Conservation (phyloP, 345 rosid genomes). For the Ceriops decandra region DNA sequence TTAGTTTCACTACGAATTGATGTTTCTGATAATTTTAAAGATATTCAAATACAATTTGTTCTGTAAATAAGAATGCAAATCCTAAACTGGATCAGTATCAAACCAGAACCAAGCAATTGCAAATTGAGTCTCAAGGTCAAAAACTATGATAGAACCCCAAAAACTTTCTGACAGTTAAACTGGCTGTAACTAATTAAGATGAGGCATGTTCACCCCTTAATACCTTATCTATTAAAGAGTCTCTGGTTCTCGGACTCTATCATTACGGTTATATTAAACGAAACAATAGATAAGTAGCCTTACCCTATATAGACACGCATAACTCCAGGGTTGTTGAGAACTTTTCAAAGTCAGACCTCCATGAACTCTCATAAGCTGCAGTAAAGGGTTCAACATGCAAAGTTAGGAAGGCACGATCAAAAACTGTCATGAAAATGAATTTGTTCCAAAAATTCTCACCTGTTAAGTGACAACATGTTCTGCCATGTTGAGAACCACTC, state of each 20-base stretch:
- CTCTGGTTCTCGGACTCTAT: neutral
- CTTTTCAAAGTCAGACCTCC: slow-evolving; percentile 98
- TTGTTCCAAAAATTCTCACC: slow-evolving; percentile 31
- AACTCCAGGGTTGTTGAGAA: slow-evolving; percentile 92
- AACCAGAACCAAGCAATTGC: neutral
- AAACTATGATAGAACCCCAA: too few relatives aligned
- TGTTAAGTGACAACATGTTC: slow-evolving; percentile 96
- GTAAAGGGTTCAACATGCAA: slow-evolving; percentile 7
- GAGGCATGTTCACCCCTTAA: neutral
- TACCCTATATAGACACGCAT: slow-evolving; percentile 94
- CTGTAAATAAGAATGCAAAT: too few relatives aligned
- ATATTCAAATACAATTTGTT: neutral
- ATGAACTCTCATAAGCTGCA: slow-evolving; percentile 95
- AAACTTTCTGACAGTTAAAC: too few relatives aligned
- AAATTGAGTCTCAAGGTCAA: too few relatives aligned
- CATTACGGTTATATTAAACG: neutral
- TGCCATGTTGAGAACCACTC: slow-evolving; percentile 94
- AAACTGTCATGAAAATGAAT: neutral
- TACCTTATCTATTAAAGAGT: neutral
- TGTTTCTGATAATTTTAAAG: neutral
- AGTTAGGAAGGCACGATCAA: slow-evolving; percentile 5
- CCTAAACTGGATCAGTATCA: neutral
- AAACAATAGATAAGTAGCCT: slow-evolving; percentile 13
- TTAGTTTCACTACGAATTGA: slow-evolving; percentile 7
- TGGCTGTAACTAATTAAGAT: too few relatives aligned